Evolutionary conservation across 495 filamentous ascomycete species (phyloP), one percentile per base, ranked within the genome.

Genomic region (Lineolata rhizophorae): DNA sequence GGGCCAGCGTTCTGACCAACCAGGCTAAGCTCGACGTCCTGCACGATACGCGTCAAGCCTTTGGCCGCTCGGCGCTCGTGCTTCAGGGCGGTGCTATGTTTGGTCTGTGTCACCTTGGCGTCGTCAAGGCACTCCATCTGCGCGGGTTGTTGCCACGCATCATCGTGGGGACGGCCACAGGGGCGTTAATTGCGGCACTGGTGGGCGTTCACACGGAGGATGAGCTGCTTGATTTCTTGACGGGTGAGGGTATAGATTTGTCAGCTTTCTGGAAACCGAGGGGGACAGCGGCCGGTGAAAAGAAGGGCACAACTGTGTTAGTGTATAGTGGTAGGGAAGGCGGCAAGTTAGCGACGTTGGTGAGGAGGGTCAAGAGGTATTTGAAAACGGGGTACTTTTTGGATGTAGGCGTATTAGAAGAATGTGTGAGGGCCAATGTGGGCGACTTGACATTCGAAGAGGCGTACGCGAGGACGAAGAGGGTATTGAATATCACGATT

Each of bases 361-460:
- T 59, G 4, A 60, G 76, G 19, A 65, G 77, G 29, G 39, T 78
- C 11, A 55, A 50, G 29, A 61, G 81, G 31, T 82, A 81, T 35
- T 45, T 72, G 29, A 53, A 52, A 20, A 72, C 79, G 38, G 85
- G 85, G 2, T 73, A 90, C 45, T 77, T 93, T 40, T 60, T 92
- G 25, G 81, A 94, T 51, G 67, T 75, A 2, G 67, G 64, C 30
- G 67, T 90, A 14, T 52, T 95, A 27, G 83, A 91, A 46, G 70
- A 85, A 32, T 87, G 80, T 44, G 77, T 93, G 2, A 62, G 75
- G 18, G 67, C 70, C 8, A 91, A 93, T 43, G 68, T 93, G 3
- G 84, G 81, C 5, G 77, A 91, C 41, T 46, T 93, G 14, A 95
- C 84, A 0, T 95, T 95, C 42, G 80, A 93, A 54, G 85, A 94